Base-by-base conservation (phyloP, 768 basidiomycete species). In the Lentinula sp. region DNA sequence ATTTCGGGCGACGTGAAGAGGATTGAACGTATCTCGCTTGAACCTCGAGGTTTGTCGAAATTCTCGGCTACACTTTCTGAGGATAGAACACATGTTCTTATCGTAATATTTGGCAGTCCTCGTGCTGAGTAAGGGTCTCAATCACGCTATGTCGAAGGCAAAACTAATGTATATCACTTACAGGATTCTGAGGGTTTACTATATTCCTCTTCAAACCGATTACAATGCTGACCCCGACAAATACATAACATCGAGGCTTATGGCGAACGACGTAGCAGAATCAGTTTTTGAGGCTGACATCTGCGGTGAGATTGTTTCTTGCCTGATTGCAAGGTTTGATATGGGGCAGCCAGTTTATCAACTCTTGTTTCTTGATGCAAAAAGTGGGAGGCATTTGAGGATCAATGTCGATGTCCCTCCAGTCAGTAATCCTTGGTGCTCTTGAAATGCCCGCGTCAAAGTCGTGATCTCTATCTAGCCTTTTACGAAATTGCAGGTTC, bases 401-500 rank as follows among this genome's bases (percentile, higher is more conserved):
- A 57, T 74, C 34, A 64, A 66, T 40, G 70, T 71, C 23, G 61
- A 67, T 23, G 57, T 65, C 31, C 57, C 71, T 34, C 65, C 69
- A 56, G 56, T 58, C 42, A 48, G 61, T 65, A 16, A 65, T 66
- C 1, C 34, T 40, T 28, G 6, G 23, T 10, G 10, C 4, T 13
- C 15, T 15, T 16, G 15, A 56, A 9, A 32, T 31, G 16, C 6
- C 11, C 8, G 5, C 21, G 9, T 56, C 13, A 4, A 56, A 11
- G 16, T 42, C 46, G 21, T 59, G n/a, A 9, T 39, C 43, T 42
- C 51, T 31, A 4, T 56, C 13, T 54, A 76, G 75, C 63, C 67
- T 21, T 69, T 76, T 28, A 66, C 70, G 21, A 69, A 72, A 59
- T 49, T 77, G 6, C 73, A 72, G 50, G 69, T 76, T 42, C 69